These are phyloP conservation scores for Dictyostelium brefeldianum DNA, from an alignment of 78 protist genomes.

Conservation along the genomic window DNA sequence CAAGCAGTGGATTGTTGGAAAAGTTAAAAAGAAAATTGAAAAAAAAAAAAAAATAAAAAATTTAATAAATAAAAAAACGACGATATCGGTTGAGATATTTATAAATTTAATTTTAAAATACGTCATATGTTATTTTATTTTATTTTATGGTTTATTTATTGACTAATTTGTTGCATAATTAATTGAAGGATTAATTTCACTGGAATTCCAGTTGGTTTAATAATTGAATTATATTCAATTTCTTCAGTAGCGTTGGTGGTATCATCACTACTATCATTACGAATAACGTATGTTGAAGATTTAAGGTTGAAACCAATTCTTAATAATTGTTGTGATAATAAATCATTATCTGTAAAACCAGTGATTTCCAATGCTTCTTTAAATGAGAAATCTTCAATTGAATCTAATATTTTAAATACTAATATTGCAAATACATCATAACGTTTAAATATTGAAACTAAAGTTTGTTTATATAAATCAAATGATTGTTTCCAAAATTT, in stretches of 20 bases:
- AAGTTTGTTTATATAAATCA: constrained; percentile 36
- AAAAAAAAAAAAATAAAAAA: too few relatives aligned
- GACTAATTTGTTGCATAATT: constrained; percentile 20
- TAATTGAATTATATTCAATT: constrained; percentile 13
- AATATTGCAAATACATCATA: constrained; percentile 10
- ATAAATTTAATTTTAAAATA: too few relatives aligned
- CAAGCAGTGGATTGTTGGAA: too few relatives aligned
- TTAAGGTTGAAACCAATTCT: constrained; percentile 69
- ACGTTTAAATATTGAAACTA: constrained; percentile 23
- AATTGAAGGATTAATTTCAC: constrained; percentile 34
- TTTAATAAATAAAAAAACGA: too few relatives aligned
- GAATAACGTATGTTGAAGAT: constrained; percentile 17
- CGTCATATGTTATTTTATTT: too few relatives aligned
- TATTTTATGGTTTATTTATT: background rate
- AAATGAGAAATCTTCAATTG: constrained; percentile 62
- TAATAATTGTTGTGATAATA: constrained; percentile 3
- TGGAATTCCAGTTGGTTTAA: constrained; percentile 72
- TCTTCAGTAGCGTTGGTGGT: background rate
- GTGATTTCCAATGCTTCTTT: constrained; percentile 68
- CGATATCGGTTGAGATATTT: too few relatives aligned
- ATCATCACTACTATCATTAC: background rate
- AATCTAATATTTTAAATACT: constrained; percentile 31
- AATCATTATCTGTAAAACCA: background rate
- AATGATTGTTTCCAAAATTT: constrained; percentile 69
- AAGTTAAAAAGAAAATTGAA: too few relatives aligned